phyloP scores from a whole-genome alignment of 768 basidiomycete species.

The Kwoniella sp. region DNA sequence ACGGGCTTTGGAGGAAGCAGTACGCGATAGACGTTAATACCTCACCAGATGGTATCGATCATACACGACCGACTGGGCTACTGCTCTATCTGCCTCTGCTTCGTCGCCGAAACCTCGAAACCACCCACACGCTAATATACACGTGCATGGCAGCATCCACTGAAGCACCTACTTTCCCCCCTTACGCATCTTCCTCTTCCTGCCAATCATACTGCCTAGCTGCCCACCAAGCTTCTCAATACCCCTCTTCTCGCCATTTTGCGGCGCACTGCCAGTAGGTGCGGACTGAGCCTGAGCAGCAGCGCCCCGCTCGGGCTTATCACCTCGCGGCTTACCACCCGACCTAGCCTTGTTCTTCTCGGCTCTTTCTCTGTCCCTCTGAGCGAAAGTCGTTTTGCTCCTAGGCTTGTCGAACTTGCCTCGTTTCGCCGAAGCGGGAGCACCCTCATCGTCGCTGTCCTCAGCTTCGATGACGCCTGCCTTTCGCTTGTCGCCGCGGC shows the following conservation, averaged over 20 bases:
- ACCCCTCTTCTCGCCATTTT: slow-evolving; percentile 38
- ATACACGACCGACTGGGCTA: too few relatives aligned
- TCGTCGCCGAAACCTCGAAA: too few relatives aligned
- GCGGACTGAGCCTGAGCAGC: neutral
- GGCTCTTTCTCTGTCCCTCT: slow-evolving; percentile 1
- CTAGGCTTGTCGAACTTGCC: slow-evolving; percentile 23
- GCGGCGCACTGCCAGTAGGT: too few relatives aligned
- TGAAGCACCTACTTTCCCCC: slow-evolving; percentile 18
- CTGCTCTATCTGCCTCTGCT: too few relatives aligned
- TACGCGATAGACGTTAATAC: slow-evolving; percentile 55
- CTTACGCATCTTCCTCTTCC: slow-evolving; percentile 69
- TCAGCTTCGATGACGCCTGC: slow-evolving; percentile 22
- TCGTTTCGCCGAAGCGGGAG: slow-evolving; percentile 22
- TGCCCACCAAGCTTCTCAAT: slow-evolving; percentile 50
- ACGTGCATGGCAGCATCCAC: too few relatives aligned
- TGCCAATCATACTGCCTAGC: slow-evolving; percentile 69
- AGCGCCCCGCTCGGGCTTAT: neutral
- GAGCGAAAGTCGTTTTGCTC: neutral
- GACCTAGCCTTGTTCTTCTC: slow-evolving; percentile 1
- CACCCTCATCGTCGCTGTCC: slow-evolving; percentile 36
- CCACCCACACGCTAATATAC: too few relatives aligned
- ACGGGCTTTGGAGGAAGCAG: slow-evolving; percentile 75
- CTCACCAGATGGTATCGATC: too few relatives aligned
- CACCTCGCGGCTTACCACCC: neutral
- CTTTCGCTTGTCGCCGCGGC: slow-evolving; percentile 19